These are phyloP conservation scores for Trichomonascaceae sp. DNA, from an alignment of 1,139 yeast species.

Conservation along the genomic window DNA sequence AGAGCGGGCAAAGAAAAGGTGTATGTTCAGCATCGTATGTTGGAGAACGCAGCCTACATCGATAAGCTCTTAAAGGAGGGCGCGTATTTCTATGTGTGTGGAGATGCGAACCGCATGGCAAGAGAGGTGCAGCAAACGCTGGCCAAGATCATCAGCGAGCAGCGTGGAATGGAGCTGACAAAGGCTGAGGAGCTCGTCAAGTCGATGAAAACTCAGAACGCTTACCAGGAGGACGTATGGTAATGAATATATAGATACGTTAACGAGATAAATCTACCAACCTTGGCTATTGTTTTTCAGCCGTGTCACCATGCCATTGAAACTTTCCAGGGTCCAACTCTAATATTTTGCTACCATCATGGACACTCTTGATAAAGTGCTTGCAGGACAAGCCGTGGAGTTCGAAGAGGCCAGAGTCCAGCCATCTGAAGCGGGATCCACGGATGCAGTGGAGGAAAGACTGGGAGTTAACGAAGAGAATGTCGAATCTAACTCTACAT, in stretches of 20 bases:
- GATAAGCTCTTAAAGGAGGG: conserved; percentile 54
- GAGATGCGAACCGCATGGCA: conserved; percentile 95
- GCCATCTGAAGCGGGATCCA: no score
- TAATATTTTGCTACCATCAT: no score
- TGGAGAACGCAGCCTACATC: conserved; percentile 42
- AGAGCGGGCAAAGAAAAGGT: conserved; percentile 57
- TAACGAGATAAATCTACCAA: no score
- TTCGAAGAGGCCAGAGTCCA: no score
- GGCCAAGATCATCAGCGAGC: conserved; percentile 45
- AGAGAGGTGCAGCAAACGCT: conserved; percentile 81
- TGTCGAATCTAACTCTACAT: no score
- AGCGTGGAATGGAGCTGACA: conserved; percentile 44
- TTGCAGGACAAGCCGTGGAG: background rate
- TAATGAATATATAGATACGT: no score
- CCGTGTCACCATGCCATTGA: no score
- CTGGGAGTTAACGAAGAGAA: no score
- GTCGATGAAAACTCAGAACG: conserved; percentile 69
- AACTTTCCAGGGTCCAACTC: no score
- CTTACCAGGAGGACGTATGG: conserved; percentile 98
- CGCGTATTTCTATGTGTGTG: conserved; percentile 89
- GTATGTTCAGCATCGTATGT: conserved; percentile 74
- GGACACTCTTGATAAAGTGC: background rate
- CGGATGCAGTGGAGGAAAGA: no score
- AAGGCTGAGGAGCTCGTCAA: conserved; percentile 71
- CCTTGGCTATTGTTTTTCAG: no score